phyloP scores from a whole-genome alignment of 805 yeast genomes.

The Candida loeiensis region DNA sequence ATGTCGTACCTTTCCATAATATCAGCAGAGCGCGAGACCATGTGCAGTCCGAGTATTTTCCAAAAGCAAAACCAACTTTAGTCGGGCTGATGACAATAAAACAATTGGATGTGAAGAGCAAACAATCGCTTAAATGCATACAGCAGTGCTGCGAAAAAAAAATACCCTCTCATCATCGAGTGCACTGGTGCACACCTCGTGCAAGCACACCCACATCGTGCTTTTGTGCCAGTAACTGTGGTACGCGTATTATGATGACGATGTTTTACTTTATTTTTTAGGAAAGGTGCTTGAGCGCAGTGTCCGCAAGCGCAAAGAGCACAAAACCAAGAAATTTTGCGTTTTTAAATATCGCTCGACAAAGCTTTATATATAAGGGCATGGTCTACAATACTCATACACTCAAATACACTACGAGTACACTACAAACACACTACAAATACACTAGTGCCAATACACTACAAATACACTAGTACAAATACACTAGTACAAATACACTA shows the following conservation, averaged over 20 bases:
- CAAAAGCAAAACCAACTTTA: background rate
- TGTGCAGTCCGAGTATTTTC: background rate
- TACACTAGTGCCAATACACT: background rate
- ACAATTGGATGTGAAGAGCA: background rate
- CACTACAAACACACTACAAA: background rate
- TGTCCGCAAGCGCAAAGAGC: background rate
- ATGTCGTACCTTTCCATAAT: too few relatives aligned
- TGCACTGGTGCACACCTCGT: background rate
- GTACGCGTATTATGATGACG: background rate
- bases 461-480: background rate
- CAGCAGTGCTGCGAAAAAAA: too few relatives aligned
- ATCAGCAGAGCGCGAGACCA: too few relatives aligned
- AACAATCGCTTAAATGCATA: background rate
- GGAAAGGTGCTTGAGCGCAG: background rate
- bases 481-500: background rate
- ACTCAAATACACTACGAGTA: background rate
- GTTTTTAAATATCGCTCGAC: background rate
- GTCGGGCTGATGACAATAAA: background rate
- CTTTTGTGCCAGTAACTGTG: background rate
- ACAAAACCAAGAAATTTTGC: background rate
- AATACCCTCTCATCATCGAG: too few relatives aligned
- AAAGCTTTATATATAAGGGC: background rate
- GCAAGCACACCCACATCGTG: background rate
- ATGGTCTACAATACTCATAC: background rate
- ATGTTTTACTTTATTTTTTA: conserved; percentile 2